Evolutionary conservation across 352 stramenopile species (phyloP).

Genomic region (Phytophthora pluvialis): DNA sequence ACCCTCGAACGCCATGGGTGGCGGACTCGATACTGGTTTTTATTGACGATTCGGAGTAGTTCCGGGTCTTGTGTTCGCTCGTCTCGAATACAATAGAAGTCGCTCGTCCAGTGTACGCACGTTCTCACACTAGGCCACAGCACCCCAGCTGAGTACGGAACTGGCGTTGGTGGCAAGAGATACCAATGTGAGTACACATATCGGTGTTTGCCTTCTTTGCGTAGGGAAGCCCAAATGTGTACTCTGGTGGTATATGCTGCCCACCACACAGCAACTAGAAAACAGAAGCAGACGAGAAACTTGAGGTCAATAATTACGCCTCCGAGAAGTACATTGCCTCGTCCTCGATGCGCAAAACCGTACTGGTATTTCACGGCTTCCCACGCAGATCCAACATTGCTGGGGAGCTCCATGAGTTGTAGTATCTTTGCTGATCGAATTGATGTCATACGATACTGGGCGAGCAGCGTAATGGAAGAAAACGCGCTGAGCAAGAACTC

Average conservation of each 20-base stretch:
- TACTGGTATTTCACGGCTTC: conserved; percentile 25
- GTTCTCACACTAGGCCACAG: conserved; percentile 34
- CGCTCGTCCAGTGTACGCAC: conserved; percentile 36
- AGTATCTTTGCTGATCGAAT: conserved; percentile 29
- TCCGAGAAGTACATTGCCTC: conserved; percentile 20
- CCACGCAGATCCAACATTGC: conserved; percentile 7
- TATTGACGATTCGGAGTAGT: not conserved
- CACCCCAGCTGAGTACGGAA: conserved; percentile 31
- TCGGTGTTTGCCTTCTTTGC: not conserved
- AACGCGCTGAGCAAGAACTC: conserved; percentile 47
- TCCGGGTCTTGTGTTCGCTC: not conserved
- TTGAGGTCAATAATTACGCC: conserved; percentile 42
- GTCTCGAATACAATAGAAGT: conserved; percentile 30
- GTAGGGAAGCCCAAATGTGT: not conserved
- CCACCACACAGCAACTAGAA: not conserved
- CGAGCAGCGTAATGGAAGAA: conserved; percentile 35
- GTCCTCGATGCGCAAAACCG: conserved; percentile 5
- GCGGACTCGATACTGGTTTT: not conserved
- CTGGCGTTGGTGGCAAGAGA: conserved; percentile 23
- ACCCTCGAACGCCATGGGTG: not conserved
- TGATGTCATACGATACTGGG: conserved; percentile 35
- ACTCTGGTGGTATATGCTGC: not conserved
- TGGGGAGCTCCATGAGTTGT: conserved; percentile 11
- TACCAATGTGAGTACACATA: conserved; percentile 2
- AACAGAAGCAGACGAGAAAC: conserved; percentile 31